These are phyloP conservation scores for Diospyros kaki DNA, from an alignment of 148 eudicot genomes.

Conservation along the genomic window DNA sequence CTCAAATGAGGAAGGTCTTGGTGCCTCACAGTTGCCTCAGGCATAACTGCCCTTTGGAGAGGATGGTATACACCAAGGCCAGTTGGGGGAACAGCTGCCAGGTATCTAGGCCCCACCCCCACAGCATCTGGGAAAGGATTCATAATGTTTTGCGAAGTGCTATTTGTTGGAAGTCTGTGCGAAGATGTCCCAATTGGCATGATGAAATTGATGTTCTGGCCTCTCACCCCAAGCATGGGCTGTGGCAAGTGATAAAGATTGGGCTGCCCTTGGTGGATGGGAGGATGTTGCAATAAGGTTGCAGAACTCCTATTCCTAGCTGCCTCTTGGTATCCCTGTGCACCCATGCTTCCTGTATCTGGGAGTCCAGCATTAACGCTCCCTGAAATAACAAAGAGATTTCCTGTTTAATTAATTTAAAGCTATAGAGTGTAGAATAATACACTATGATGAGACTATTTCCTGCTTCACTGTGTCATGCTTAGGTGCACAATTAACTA, in stretches of 20 bases:
- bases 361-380: slow-evolving; percentile 42
- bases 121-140: slow-evolving; percentile 36
- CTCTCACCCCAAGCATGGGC: slow-evolving; percentile 45
- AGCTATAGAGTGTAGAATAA: background rate
- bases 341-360: slow-evolving; percentile 42
- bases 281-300: slow-evolving; percentile 50
- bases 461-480: background rate
- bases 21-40: slow-evolving; percentile 53
- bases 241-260: slow-evolving; percentile 49
- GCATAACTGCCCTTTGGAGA: slow-evolving; percentile 48
- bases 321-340: slow-evolving; percentile 54
- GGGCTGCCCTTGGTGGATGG: slow-evolving; percentile 54
- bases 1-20: slow-evolving; percentile 69
- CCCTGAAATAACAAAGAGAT: slow-evolving; percentile 28
- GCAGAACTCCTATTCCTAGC: slow-evolving; percentile 40
- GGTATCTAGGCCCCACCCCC: slow-evolving; percentile 37
- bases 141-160: slow-evolving; percentile 30
- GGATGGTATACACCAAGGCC: slow-evolving; percentile 63
- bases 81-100: slow-evolving; percentile 41
- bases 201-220: slow-evolving; percentile 50
- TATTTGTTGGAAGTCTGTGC: slow-evolving; percentile 35
- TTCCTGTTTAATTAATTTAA: background rate
- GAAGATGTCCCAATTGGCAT: slow-evolving; percentile 55
- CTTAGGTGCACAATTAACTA: background rate
- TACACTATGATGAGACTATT: background rate